phyloP scores from a whole-genome alignment of 306 rosid species.

The Quercus agrifolia region DNA sequence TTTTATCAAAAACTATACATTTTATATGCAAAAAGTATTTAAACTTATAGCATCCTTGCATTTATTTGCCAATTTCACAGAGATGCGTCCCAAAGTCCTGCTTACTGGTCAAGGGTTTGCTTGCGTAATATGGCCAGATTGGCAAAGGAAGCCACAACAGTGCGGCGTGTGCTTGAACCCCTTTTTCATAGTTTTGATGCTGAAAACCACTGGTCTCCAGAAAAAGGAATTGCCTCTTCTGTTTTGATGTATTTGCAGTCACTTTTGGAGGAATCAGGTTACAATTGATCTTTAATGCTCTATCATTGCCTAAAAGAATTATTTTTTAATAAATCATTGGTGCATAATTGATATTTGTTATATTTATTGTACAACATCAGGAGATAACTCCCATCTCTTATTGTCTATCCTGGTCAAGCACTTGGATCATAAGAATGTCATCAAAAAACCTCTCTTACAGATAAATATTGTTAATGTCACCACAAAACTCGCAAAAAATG shows the following conservation, averaged over 20 bases:
- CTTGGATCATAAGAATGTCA: constrained; percentile 91
- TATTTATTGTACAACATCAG: constrained; percentile 44
- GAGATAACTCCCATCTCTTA: constrained; percentile 71
- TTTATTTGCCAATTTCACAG: constrained; percentile 42
- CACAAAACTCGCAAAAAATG: constrained; percentile 64
- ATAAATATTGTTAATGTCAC: constrained; percentile 55
- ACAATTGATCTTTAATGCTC: constrained; percentile 14
- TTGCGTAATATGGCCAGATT: constrained; percentile 69
- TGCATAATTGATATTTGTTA: neutral
- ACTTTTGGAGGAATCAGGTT: constrained; percentile 86
- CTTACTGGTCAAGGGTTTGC: constrained; percentile 90
- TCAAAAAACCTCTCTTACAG: constrained; percentile 64
- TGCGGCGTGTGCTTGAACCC: constrained; percentile 86
- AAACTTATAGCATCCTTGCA: constrained; percentile 14
- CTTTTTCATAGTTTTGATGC: constrained; percentile 77
- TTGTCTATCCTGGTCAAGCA: constrained; percentile 88
- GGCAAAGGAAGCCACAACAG: constrained; percentile 80
- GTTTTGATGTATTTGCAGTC: constrained; percentile 71
- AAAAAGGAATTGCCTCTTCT: constrained; percentile 60
- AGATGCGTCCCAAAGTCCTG: constrained; percentile 60
- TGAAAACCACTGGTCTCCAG: constrained; percentile 77
- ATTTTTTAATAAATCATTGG: neutral
- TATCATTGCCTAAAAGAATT: neutral
- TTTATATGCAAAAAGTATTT: constrained; percentile 16
- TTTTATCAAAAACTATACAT: neutral